Percentiles rank a stretch among this genome's conserved stretches.
These are phyloP conservation scores for Neonothopanus nambi DNA, from an alignment of 1,284 basidiomycete genomes.

Conservation along the genomic window DNA sequence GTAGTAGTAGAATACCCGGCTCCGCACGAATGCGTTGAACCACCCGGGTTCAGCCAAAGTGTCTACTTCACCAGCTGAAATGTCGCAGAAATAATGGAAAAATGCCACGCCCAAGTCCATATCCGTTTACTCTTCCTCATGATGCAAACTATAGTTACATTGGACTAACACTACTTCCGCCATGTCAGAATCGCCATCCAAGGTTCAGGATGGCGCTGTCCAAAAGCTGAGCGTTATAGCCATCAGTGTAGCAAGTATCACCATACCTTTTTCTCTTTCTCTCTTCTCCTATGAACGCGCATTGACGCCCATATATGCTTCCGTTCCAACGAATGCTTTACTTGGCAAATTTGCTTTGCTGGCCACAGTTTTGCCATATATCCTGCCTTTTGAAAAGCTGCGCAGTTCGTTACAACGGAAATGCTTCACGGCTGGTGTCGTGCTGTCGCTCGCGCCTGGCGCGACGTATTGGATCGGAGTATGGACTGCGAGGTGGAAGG, in stretches of 20 bases:
- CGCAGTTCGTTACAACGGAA: constrained; percentile 22
- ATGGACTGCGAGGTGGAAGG: constrained; percentile 49
- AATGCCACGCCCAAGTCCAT: no score
- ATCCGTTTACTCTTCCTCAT: no score
- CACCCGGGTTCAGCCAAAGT: no score
- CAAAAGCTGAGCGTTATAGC: no score
- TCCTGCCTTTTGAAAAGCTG: constrained; percentile 28
- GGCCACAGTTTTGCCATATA: constrained; percentile 32
- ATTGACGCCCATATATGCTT: constrained; percentile 59
- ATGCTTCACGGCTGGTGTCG: constrained; percentile 40
- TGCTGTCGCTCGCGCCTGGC: constrained; percentile 57
- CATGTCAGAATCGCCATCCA: no score
- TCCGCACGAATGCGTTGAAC: no score
- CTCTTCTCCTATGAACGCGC: constrained; percentile 55
- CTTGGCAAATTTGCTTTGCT: constrained; percentile 46
- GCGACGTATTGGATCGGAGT: constrained; percentile 63
- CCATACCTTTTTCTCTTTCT: constrained; percentile 44
- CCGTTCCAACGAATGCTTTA: constrained; percentile 46
- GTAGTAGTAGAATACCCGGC: no score
- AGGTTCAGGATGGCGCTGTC: no score
- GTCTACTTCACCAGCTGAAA: no score
- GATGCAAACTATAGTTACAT: no score
- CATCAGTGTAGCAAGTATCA: constrained; percentile 1
- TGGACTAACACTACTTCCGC: no score
- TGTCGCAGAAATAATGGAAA: no score